Base-by-base conservation (phyloP, 495 filamentous ascomycete species). In the Parathielavia appendiculata region DNA sequence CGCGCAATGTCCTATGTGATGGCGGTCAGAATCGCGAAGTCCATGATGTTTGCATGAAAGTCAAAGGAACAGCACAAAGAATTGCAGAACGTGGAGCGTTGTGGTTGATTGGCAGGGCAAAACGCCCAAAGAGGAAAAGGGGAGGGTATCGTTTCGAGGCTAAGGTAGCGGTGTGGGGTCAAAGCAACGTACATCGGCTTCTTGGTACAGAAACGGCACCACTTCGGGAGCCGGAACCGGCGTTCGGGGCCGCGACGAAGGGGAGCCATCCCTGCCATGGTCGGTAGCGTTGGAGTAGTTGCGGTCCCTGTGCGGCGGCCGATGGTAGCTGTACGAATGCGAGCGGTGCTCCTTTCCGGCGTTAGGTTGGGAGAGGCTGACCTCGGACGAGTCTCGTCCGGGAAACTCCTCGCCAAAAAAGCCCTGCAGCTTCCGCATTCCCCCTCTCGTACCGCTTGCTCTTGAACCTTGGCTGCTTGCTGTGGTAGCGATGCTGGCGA, bases 171-270 rank as follows among this genome's bases (percentile, higher is more conserved):
- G 45, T 57, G 63, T 41, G 53, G 58, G 41, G 63, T 54, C 46
- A 51, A 47, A 45, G n/a, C 38, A 73, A 30, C 84, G 74, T 71
- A 89, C 87, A 69, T 91, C 84, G 61, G 80, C 84, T 68, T 93
- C 90, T 73, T 98, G 93, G 72, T 92, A 97, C 45, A 95, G 76
- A 83, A 96, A 98, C 13, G 93, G 93, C 22, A 92, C 92, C 50
- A 98, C 90, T 66, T 97, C 93, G 66, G 88, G 92, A 14, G 92
- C 91, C 36, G 91, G 90, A 41, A 90, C 76, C n/a, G 92, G 89
- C 19, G 86, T 92, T 44, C 87, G 80, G 54, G 92, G 89, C 52
- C 90, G 77, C 6, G 89, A 88, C 41, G 79, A 76, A 7, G 88
- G 87, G 16, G 87, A 89, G n/a, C 77, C 73, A 41, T 85, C 86